Base-by-base conservation (phyloP, 108 stramenopile species). In the Stephanodiscus triporus region DNA sequence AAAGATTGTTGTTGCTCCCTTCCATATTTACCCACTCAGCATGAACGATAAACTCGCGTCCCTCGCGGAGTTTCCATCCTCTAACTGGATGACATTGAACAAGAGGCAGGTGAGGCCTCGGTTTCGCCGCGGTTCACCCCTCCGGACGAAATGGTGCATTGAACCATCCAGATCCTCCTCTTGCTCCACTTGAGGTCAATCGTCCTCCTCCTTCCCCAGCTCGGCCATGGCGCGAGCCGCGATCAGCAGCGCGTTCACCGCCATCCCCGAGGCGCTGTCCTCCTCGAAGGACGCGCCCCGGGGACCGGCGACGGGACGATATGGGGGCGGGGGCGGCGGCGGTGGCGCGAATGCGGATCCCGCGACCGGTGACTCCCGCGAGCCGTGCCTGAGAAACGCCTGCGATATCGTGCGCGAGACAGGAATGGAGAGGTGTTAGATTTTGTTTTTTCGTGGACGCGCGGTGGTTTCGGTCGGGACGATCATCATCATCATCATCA, bases 201-300 rank as follows among this genome's bases (percentile, higher is more conserved):
- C 23, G 0, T 63, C 37, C 23, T 22, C 63, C 27, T 53, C 45
- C 16, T 57, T 47, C 6, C 40, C 63, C 56, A 75, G 51, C 36
- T 75, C 73, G 6, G 73, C 54, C 73, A 75, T 75, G 37, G 73
- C 73, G 49, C 66, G 65, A 0, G 73, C 73, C 13, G 73, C 73
- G 56, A 75, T 66, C 1, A 75, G 65, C 73, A 75, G 47, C 20
- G 73, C 66, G 47, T 75, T 75, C 64, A 75, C 73, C n/a, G 73
- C 73, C 7, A 66, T 29, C 14, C 73, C 73, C 29, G 73, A 75
- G 36, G 65, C 42, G 45, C 56, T 59, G 24, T 75, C 56, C 17
- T 75, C 73, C 47, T 66, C 66, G 47, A 49, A 61, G n/a, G 47
- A 61, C 14, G 11, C 13, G 4, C 32, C 32, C 32, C 2, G 32